Conservation (phyloP, 2,329 filamentous ascomycete species). For the Phaeosphaeriaceae sp. region DNA sequence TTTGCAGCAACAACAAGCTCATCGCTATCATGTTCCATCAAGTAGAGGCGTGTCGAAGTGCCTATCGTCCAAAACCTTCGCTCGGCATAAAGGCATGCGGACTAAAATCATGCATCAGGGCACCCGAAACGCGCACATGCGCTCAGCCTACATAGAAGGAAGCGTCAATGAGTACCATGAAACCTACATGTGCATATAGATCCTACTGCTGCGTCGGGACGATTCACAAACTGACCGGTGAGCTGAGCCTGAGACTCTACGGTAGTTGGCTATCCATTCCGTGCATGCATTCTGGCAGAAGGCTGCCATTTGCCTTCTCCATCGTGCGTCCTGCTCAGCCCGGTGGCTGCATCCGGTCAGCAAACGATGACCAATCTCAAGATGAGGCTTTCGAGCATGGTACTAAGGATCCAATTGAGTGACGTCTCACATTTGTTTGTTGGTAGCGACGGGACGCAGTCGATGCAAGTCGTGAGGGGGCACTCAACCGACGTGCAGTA, state of each 20-base stretch:
- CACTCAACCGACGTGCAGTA: slow-evolving; percentile 16
- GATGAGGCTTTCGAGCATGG: slow-evolving; percentile 20
- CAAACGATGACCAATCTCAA: slow-evolving; percentile 18
- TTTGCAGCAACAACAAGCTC: neutral
- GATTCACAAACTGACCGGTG: slow-evolving; percentile 22
- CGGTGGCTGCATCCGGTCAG: slow-evolving; percentile 33
- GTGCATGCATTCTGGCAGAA: neutral
- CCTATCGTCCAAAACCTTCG: neutral
- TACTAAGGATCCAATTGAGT: slow-evolving; percentile 16
- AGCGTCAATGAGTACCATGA: slow-evolving; percentile 9
- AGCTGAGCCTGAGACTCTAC: slow-evolving; percentile 18
- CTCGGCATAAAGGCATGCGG: neutral
- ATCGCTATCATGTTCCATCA: neutral
- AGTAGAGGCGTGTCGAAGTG: neutral
- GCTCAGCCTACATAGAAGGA: slow-evolving; percentile 16
- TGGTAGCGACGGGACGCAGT: slow-evolving; percentile 6
- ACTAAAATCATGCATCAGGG: slow-evolving; percentile 6
- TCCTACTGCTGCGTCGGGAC: slow-evolving; percentile 13
- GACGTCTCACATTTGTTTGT: slow-evolving; percentile 9
- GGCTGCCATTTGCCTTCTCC: slow-evolving; percentile 21
- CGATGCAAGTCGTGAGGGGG: slow-evolving; percentile 11
- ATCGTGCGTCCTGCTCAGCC: slow-evolving; percentile 13
- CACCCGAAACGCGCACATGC: slow-evolving; percentile 3
- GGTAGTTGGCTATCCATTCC: neutral
- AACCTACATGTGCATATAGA: slow-evolving; percentile 19